Evolutionary conservation across 1,284 basidiomycete species (phyloP), one percentile per base, ranked within the genome.

Genomic region (Caloboletus firmus): DNA sequence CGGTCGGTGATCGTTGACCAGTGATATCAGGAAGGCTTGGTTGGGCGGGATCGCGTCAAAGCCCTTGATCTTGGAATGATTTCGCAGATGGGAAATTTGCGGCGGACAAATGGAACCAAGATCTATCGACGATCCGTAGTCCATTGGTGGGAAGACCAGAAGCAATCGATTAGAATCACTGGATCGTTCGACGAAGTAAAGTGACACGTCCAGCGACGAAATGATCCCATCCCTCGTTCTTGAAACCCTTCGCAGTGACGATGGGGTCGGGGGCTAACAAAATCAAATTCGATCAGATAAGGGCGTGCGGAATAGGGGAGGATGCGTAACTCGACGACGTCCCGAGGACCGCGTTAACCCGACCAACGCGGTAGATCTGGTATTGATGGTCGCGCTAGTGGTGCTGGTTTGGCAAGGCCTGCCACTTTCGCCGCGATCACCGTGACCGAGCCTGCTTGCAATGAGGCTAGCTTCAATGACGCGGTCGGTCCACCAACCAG

Each of bases 151-250:
- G 79, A 47, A 80, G 72, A 58, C 79, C 74, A 36, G 30, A 73
- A 26, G 74, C 70, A 24, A 76, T 80, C 35, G 77, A 63, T 64
- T 82, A 86, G 72, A 82, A 85, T 87, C 85, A 76, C 87, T 86
- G 72, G 84, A 74, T 89, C 88, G 76, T 89, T 87, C 39, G 73
- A 74, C 41, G 81, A 83, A 17, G 85, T 12, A 83, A 85, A 5
- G 81, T 65, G 49, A 82, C 79, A 67, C 84, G 82, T 53, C 81
- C 79, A 62, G 69, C 74, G 22, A 72, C 66, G 12, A 76, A 76
- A 24, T 69, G 69, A 60, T 72, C 60, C 61, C 79, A 76, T 56
- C 80, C 83, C 58, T 82, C 61, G 49, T 80, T 74, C 42, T 74
- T 74, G 63, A 85, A 83, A 55, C 77, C 78, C 24, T 65, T 61